Base-by-base conservation (phyloP, 768 basidiomycete genomes). In the Rhodotorula kratochvilovae region DNA sequence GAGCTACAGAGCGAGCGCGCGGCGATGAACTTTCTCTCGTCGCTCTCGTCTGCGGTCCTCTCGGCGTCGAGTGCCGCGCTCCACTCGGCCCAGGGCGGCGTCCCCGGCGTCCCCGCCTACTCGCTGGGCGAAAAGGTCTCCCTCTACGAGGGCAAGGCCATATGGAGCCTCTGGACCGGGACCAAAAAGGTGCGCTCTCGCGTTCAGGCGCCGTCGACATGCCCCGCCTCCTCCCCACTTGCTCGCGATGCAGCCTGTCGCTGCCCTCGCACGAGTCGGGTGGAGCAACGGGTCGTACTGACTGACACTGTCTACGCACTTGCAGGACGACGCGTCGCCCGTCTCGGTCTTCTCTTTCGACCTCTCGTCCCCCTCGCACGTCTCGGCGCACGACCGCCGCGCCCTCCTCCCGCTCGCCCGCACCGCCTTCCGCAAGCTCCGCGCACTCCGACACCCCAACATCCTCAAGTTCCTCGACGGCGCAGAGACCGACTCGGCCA, bases 321-420 rank as follows among this genome's bases (percentile, higher is more conserved):
- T 8, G 4, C 79, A 97, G 95, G 96, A 98, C 78, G 96, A 97
- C 79, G 86, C 87, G 23, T 87, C 85, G 60, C 84, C 82, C 21
- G 88, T 96, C 10, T 96, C 95, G 0, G 85, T 99, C 51, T 99
- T 99, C 80, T 89, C 92, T 78, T 98, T 92, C 77, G 91, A 94
- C 78, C 25, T 51, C 31, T 85, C 87, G 55, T 61, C 62, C 33
- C 54, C 79, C 77, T 39, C 70, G 76, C 36, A 80, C 79, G 70
- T 75, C 79, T 50, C 76, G 74, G 16, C 78, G 42, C 72, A 72
- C 56, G 86, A 85, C 74, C 85, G 89, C 51, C 86, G 85, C 76
- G 84, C 86, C 45, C 81, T 86, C 17, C 82, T 90, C 62, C 86
- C 87, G 1, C 84, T 97, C 27, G 95, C 94, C 6, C 87, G 87